phyloP scores from a whole-genome alignment of 2,329 filamentous ascomycete species.

The Trichoderma hamatum region DNA sequence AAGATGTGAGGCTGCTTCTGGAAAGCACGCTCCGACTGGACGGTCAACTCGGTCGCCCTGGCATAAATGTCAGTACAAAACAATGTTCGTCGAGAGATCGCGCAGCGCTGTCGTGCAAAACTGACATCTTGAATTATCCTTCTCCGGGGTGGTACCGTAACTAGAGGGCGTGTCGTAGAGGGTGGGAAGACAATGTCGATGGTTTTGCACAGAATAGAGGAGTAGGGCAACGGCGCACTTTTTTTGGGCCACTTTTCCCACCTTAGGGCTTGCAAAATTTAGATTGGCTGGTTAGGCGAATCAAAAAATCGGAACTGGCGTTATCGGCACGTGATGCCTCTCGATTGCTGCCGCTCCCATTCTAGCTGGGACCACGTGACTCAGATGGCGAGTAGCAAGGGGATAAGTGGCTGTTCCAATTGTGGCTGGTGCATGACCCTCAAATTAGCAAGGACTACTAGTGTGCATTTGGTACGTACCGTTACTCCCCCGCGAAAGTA shows the following conservation, averaged over 20 bases:
- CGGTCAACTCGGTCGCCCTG: conserved; percentile 98
- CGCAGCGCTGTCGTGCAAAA: conserved; percentile 30
- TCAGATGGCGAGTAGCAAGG: too few species aligned
- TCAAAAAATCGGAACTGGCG: conserved; percentile 28
- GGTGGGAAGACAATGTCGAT: conserved; percentile 42
- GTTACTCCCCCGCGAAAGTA: conserved; percentile 27
- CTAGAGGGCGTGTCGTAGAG: conserved; percentile 45
- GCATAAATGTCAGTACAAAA: conserved; percentile 39
- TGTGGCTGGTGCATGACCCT: conserved; percentile 8
- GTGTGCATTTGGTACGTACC: conserved; percentile 27
- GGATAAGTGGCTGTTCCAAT: background rate
- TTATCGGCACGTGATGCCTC: conserved; percentile 35
- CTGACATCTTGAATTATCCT: conserved; percentile 51
- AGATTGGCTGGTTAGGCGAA: conserved; percentile 40
- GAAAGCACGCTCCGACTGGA: conserved; percentile 99
- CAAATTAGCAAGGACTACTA: background rate
- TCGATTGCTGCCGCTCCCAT: background rate
- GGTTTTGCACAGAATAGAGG: conserved; percentile 44
- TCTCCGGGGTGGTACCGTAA: conserved; percentile 45
- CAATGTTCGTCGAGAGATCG: conserved; percentile 30
- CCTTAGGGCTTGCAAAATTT: conserved; percentile 49
- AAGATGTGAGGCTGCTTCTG: conserved; percentile 99
- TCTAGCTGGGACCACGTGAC: background rate
- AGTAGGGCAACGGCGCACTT: conserved; percentile 44
- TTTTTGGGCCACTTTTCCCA: conserved; percentile 39